Conservation (phyloP, 2,329 filamentous ascomycete species). For the Epichloe typhina region DNA sequence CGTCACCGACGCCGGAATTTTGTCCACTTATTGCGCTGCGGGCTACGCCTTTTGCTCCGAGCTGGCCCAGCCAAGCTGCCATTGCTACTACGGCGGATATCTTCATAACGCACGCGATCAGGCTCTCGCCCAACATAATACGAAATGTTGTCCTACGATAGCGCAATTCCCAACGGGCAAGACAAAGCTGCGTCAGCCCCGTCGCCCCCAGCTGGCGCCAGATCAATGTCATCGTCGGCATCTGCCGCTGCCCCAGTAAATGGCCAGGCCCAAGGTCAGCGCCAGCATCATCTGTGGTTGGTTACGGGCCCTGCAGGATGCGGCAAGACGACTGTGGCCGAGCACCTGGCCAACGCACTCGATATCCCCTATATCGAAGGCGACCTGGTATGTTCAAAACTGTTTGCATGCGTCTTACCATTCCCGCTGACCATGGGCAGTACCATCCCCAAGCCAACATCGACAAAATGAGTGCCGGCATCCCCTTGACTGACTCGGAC, state of each 20-base stretch:
- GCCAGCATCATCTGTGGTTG: constrained; percentile 62
- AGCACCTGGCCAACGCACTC: constrained; percentile 48
- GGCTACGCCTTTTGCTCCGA: too few relatives aligned
- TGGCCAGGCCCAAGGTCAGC: constrained; percentile 17
- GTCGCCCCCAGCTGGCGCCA: constrained; percentile 1
- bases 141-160: constrained; percentile 5
- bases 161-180: constrained; percentile 1
- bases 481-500: constrained; percentile 80
- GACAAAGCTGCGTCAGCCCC: not conserved
- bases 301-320: constrained; percentile 69
- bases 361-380: constrained; percentile 62
- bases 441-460: constrained; percentile 70
- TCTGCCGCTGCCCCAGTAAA: constrained; percentile 16
- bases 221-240: constrained; percentile 11
- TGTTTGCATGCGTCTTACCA: not conserved
- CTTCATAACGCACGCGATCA: too few relatives aligned
- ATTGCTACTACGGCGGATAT: too few relatives aligned
- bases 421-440: constrained; percentile 21
- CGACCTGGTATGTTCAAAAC: constrained; percentile 45
- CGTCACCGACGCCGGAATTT: too few relatives aligned
- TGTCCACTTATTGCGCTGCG: too few relatives aligned
- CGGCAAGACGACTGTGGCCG: constrained; percentile 65
- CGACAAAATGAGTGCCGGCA: constrained; percentile 78
- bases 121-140: too few relatives aligned
- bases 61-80: too few relatives aligned